Conservation (phyloP, 2,329 filamentous ascomycete genomes). For the Dothideomycetes sp. region DNA sequence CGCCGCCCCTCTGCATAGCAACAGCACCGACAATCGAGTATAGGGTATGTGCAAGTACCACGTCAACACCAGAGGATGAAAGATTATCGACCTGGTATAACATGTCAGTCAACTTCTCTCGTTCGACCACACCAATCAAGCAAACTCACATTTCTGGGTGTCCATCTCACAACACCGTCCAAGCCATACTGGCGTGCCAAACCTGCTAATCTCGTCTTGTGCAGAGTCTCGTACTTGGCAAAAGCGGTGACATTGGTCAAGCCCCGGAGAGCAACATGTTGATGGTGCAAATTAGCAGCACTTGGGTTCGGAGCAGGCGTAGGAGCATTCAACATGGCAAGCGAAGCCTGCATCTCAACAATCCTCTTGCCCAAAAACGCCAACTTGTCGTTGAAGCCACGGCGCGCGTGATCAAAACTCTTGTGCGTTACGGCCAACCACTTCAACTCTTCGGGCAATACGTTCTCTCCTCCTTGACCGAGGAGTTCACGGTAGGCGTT, state of each 20-base stretch:
- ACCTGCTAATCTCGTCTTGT: slow-evolving; percentile 55
- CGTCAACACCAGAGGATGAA: slow-evolving; percentile 60
- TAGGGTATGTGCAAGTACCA: slow-evolving; percentile 66
- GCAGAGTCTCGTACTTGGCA: slow-evolving; percentile 53
- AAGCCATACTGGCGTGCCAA: slow-evolving; percentile 65
- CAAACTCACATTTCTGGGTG: slow-evolving; percentile 63
- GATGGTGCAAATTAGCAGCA: slow-evolving; percentile 46
- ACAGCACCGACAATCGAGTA: slow-evolving; percentile 84
- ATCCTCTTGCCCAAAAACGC: slow-evolving; percentile 67
- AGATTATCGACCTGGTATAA: slow-evolving; percentile 53
- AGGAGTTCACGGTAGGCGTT: slow-evolving; percentile 68
- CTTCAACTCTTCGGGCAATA: slow-evolving; percentile 84
- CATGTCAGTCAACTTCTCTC: slow-evolving; percentile 5
- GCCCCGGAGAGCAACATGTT: slow-evolving; percentile 54
- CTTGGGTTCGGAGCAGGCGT: slow-evolving; percentile 14
- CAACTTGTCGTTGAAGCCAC: slow-evolving; percentile 89
- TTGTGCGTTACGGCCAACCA: slow-evolving; percentile 97
- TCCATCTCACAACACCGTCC: slow-evolving; percentile 73
- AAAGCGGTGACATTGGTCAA: slow-evolving; percentile 59
- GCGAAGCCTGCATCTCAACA: slow-evolving; percentile 54
- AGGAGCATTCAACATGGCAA: slow-evolving; percentile 48
- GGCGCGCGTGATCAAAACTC: slow-evolving; percentile 89
- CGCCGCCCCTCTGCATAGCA: slow-evolving; percentile 76
- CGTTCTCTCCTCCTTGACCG: slow-evolving; percentile 59
- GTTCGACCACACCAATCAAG: not conserved